These are phyloP conservation scores for Pleurotus salmoneostramineus DNA, from an alignment of 768 basidiomycete species.

Conservation along the genomic window DNA sequence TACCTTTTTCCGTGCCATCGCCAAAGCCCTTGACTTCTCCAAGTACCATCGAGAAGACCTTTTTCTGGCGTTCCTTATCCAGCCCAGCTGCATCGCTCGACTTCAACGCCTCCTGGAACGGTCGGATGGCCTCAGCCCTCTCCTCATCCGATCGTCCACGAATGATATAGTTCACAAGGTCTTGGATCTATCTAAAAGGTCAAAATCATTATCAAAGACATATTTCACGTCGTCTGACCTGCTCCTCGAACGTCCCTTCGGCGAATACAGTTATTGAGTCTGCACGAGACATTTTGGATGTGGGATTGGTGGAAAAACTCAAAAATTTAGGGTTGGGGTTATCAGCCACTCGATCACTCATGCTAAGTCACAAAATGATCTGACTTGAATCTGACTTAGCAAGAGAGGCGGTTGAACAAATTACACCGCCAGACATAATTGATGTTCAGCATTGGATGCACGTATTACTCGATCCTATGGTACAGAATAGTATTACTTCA, in stretches of 20 bases:
- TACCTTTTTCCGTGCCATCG: conserved; percentile 77
- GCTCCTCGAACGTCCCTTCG: conserved; percentile 87
- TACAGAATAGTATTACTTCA: not conserved
- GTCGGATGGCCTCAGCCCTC: conserved; percentile 54
- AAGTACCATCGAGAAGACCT: conserved; percentile 57
- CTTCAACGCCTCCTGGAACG: conserved; percentile 60
- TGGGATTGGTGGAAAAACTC: conserved; percentile 10
- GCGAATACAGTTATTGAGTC: conserved; percentile 84
- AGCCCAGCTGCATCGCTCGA: conserved; percentile 48
- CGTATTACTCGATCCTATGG: too few species aligned
- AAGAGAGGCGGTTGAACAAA: too few species aligned
- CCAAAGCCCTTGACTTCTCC: conserved; percentile 65
- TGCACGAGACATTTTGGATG: conserved; percentile 53
- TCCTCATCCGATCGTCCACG: conserved; percentile 67
- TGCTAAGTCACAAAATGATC: too few species aligned
- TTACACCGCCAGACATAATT: too few species aligned
- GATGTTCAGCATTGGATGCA: too few species aligned
- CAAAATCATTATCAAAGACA: not conserved
- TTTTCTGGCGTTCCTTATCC: conserved; percentile 47
- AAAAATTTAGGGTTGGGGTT: conserved; percentile 10
- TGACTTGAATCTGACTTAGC: too few species aligned
- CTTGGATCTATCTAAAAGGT: conserved; percentile 52
- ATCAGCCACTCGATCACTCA: too few species aligned
- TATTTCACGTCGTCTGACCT: conserved; percentile 40
- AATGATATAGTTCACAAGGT: conserved; percentile 72